phyloP scores from a whole-genome alignment of 192 early-diverging fungal species.

The Tieghemiomyces parasiticus region DNA sequence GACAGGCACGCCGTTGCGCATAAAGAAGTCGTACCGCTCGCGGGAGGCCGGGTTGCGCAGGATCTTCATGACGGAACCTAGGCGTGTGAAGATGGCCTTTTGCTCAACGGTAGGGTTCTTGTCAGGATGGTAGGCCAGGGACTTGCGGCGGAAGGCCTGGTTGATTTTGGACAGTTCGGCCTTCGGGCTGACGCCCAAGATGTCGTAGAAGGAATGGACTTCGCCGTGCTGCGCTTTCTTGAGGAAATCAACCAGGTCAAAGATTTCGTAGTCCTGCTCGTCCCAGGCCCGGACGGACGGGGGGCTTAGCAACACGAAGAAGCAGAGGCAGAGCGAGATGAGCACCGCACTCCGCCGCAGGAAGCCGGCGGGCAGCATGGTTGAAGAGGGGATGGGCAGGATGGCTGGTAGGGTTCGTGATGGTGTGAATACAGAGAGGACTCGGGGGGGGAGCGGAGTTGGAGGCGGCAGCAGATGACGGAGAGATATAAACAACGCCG shows the following conservation, averaged over 20 bases:
- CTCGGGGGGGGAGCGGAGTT: too few relatives aligned
- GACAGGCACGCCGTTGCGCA: constrained; percentile 62
- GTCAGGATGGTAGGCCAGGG: constrained; percentile 55
- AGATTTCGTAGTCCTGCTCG: constrained; percentile 64
- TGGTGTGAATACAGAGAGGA: too few relatives aligned
- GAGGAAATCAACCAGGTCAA: constrained; percentile 63
- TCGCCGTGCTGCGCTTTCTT: constrained; percentile 38
- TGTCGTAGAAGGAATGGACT: constrained; percentile 46
- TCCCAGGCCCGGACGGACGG: constrained; percentile 20
- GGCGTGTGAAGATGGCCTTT: constrained; percentile 43
- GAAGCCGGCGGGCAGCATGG: too few relatives aligned
- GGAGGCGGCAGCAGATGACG: too few relatives aligned
- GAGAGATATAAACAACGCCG: too few relatives aligned
- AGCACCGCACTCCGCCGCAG: too few relatives aligned
- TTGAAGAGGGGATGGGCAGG: too few relatives aligned
- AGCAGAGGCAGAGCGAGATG: too few relatives aligned
- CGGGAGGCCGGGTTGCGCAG: constrained; percentile 42
- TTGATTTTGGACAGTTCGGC: constrained; percentile 40
- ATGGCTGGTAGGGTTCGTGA: too few relatives aligned
- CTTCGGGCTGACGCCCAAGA: constrained; percentile 35
- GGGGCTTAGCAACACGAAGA: too few relatives aligned
- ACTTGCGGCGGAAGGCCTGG: constrained; percentile 49
- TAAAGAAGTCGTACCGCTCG: constrained; percentile 65
- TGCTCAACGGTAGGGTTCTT: constrained; percentile 39
- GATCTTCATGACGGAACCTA: constrained; percentile 47